Evolutionary conservation across 768 basidiomycete species (phyloP).

Genomic region (Tulasnella sp.): DNA sequence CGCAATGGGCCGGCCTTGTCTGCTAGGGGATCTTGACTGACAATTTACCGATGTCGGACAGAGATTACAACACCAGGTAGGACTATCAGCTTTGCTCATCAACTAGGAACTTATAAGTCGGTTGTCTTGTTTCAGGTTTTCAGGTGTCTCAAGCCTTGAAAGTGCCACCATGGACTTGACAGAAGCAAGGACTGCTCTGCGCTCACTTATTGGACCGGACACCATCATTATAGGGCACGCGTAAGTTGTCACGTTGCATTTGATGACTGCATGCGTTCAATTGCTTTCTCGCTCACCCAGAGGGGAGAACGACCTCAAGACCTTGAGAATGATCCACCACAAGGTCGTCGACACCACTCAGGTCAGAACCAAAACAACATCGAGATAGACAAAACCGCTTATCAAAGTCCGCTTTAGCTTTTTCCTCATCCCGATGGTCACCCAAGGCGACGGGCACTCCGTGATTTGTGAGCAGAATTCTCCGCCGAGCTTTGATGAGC

Average conservation of each 20-base stretch:
- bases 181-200: constrained; percentile 54
- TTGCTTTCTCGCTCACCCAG: constrained; percentile 35
- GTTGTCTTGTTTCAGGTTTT: constrained; percentile 35
- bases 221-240: constrained; percentile 73
- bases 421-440: constrained; percentile 76
- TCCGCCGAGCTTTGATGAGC: neutral
- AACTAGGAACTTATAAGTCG: neutral
- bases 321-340: constrained; percentile 77
- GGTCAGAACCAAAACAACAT: constrained; percentile 17
- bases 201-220: constrained; percentile 56
- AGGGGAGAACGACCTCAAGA: constrained; percentile 88
- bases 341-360: constrained; percentile 78
- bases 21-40: neutral
- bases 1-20: constrained; percentile 20
- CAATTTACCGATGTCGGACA: constrained; percentile 21
- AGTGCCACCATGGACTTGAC: constrained; percentile 54
- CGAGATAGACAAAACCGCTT: neutral
- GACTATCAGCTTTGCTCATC: constrained; percentile 17
- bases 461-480: constrained; percentile 53
- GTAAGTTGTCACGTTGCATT: constrained; percentile 16
- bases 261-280: neutral
- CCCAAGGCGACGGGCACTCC: constrained; percentile 66
- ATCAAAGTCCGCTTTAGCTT: constrained; percentile 26
- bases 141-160: constrained; percentile 54
- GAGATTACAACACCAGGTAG: constrained; percentile 79